phyloP scores from a whole-genome alignment of 2,329 filamentous ascomycete genomes.

The Botrytis fabae region DNA sequence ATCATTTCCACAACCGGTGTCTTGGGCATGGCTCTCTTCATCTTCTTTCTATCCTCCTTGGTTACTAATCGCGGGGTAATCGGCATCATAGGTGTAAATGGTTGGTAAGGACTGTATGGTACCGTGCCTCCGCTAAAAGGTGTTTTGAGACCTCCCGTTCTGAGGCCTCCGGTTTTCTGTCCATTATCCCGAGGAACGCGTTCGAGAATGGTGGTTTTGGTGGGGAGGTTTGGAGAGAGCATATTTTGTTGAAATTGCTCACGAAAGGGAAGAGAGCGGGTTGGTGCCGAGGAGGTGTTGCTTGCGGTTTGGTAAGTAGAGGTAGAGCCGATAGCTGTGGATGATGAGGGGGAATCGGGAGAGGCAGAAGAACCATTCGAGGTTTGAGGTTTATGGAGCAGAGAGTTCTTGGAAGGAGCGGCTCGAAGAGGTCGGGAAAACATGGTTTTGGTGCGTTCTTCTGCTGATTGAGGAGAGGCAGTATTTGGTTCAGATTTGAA shows the following conservation, averaged over 20 bases:
- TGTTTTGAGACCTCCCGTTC: conserved; percentile 56
- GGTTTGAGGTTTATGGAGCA: not conserved
- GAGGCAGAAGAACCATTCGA: conserved; percentile 13
- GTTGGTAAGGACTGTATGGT: conserved; percentile 79
- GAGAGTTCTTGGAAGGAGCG: conserved; percentile 18
- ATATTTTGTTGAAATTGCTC: conserved; percentile 57
- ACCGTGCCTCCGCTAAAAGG: conserved; percentile 62
- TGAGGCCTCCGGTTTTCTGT: conserved; percentile 47
- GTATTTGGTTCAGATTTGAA: conserved; percentile 31
- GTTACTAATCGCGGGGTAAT: conserved; percentile 75
- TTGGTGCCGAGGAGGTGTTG: conserved; percentile 26
- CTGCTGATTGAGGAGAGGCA: conserved; percentile 28
- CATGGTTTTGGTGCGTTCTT: not conserved
- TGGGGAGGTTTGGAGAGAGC: conserved; percentile 40
- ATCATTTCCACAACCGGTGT: conserved; percentile 65
- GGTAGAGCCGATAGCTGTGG: conserved; percentile 8
- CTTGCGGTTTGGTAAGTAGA: conserved; percentile 17
- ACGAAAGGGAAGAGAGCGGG: conserved; percentile 56
- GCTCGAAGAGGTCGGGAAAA: conserved; percentile 20
- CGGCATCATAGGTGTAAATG: conserved; percentile 72
- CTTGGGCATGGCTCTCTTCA: conserved; percentile 61
- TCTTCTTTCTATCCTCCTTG: conserved; percentile 67
- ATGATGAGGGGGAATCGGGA: conserved; percentile 17
- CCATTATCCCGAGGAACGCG: conserved; percentile 53
- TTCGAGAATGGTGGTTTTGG: conserved; percentile 67